phyloP scores from a whole-genome alignment of 768 basidiomycete genomes.

The Amanita inopinata region DNA sequence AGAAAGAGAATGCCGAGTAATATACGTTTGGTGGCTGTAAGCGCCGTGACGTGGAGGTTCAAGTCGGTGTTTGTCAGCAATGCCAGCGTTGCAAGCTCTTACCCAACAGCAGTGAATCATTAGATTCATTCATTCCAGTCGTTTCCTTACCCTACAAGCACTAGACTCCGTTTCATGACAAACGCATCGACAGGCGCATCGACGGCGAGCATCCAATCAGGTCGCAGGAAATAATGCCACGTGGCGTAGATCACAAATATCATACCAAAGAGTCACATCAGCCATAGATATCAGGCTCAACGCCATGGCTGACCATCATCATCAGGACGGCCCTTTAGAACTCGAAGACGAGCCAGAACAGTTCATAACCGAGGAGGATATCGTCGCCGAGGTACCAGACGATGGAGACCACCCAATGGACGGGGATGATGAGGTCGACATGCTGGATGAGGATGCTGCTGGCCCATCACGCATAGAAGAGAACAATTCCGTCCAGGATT shows the following conservation, averaged over 20 bases:
- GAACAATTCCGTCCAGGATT: conserved; percentile 63
- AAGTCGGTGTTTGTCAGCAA: neutral
- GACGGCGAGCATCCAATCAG: no score
- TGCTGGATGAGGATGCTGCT: conserved; percentile 31
- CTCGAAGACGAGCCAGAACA: conserved; percentile 43
- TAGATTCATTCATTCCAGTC: no score
- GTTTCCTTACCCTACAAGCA: no score
- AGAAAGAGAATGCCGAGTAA: no score
- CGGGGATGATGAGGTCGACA: conserved; percentile 50
- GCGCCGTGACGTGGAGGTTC: conserved; percentile 6
- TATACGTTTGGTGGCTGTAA: neutral
- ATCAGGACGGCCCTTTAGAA: conserved; percentile 29
- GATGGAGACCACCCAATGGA: conserved; percentile 68
- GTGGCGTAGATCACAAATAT: neutral
- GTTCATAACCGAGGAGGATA: conserved; percentile 59
- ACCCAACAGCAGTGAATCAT: no score
- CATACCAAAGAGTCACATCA: conserved; percentile 1
- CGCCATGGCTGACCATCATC: conserved; percentile 11
- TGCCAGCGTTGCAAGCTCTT: neutral
- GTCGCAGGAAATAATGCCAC: neutral
- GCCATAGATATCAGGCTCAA: neutral
- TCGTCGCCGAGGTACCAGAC: conserved; percentile 52
- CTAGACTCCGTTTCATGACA: no score
- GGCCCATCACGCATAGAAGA: conserved; percentile 32
- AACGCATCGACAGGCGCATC: no score